Evolutionary conservation across 2,329 filamentous ascomycete species (phyloP), one percentile per base, ranked within the genome.

Genomic region (Arthrobotrys sphaeroides): DNA sequence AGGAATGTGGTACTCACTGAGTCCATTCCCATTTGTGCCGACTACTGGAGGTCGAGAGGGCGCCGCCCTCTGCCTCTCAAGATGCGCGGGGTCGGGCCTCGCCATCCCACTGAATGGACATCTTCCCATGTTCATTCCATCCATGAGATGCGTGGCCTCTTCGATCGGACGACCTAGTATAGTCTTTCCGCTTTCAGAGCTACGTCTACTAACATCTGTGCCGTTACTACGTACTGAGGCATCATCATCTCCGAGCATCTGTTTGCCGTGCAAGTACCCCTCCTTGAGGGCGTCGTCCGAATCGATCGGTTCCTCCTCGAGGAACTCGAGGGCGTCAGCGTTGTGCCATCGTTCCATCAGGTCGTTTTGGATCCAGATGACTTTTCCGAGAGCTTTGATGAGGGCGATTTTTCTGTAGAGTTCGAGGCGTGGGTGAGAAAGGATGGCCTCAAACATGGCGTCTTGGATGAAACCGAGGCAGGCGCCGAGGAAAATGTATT

Each of bases 341-440:
- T 91, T 87, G 79, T 93, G 91, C 90, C 91, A 94, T 81, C 90
- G 91, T n/a, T 91, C 90, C 81, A 94, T 91, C 28, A 94, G 85
- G 82, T 94, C 91, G 81, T 94, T 94, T 82, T 94, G 92, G 78
- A 94, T 93, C 91, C 91, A 94, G 78, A 94, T 90, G 24, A 94
- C 89, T 82, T 95, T 94, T 77, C 88, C 88, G 20, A 94, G 84
- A 0, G 92, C 91, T 81, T 90, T 91, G 51, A 94, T 86, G 3
- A 94, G 86, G 20, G 88, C 89, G 16, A 90, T 89, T 83, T 94
- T 94, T 82, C 87, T 87, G 69, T 86, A 84, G 79, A 91, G 85
- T 38, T 86, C 85, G 38, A 95, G 84, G 1, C 87, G 86, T 0
- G 90, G 90, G 79, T 93, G 86, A 2, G 87, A 90, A 57, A 94